phyloP scores from a whole-genome alignment of 2,329 filamentous ascomycete genomes.

The Penicillium sp. region DNA sequence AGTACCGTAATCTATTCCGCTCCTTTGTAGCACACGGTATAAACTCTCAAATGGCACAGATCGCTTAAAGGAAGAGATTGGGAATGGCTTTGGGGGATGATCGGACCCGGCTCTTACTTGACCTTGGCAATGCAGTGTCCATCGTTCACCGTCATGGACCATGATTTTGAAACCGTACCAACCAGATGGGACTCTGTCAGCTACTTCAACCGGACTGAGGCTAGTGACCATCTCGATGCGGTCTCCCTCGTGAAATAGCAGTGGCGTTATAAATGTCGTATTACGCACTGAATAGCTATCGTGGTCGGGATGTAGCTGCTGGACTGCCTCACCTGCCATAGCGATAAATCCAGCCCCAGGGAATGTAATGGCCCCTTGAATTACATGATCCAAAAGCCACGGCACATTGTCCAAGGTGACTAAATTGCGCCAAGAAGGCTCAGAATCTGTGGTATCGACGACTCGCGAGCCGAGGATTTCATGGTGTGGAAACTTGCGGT shows the following conservation, averaged over 20 bases:
- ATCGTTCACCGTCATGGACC: not conserved
- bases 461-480: conserved; percentile 30
- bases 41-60: not conserved
- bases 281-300: conserved; percentile 12
- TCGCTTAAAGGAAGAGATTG: not conserved
- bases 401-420: conserved; percentile 25
- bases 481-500: conserved; percentile 25
- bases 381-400: conserved; percentile 33
- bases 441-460: conserved; percentile 22
- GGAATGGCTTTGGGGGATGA: not conserved
- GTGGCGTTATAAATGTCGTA: conserved; percentile 13
- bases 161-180: conserved; percentile 3
- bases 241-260: conserved; percentile 5
- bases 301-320: conserved; percentile 8
- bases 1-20: conserved; percentile 3
- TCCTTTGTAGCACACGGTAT: not conserved
- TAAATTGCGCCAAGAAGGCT: conserved; percentile 30
- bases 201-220: conserved; percentile 1
- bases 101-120: conserved; percentile 2
- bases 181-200: not conserved
- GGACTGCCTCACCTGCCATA: conserved; percentile 26
- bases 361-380: conserved; percentile 23
- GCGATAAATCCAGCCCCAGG: conserved; percentile 26
- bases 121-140: conserved; percentile 2
- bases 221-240: not conserved